These are phyloP conservation scores for Erysimum cheiranthoides DNA, from an alignment of 345 rosid species.

Conservation along the genomic window DNA sequence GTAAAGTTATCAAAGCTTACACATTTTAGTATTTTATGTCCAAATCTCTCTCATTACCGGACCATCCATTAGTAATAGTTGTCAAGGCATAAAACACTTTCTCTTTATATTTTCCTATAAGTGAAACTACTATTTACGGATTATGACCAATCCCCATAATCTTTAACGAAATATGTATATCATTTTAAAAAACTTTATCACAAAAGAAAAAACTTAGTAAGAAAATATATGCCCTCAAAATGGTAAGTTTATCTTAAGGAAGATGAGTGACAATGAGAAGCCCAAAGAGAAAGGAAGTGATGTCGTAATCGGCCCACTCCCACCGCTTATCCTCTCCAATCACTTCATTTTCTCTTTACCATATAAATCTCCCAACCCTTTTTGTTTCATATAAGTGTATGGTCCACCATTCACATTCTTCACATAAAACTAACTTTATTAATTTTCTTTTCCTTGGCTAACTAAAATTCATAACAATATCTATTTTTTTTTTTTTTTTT, in stretches of 20 bases:
- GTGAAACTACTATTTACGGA: not conserved
- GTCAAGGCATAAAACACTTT: too few species aligned
- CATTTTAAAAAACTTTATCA: too few species aligned
- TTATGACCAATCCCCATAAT: too few species aligned
- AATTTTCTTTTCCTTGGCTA: not conserved
- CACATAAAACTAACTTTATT: not conserved
- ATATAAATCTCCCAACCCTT: conserved; percentile 26
- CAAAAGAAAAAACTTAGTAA: too few species aligned
- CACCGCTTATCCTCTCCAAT: conserved; percentile 46
- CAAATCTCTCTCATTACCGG: not conserved
- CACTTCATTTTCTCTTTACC: conserved; percentile 38
- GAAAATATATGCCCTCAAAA: not conserved
- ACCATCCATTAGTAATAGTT: not conserved
- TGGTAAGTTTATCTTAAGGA: conserved; percentile 36
- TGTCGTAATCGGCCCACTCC: conserved; percentile 45
- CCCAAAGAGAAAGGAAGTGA: conserved; percentile 33
- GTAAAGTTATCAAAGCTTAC: not conserved
- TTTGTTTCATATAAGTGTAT: conserved; percentile 24
- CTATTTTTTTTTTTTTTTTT: too few species aligned
- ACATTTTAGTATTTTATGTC: not conserved
- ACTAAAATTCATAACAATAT: conserved; percentile 9
- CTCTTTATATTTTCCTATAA: too few species aligned
- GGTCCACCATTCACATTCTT: conserved; percentile 37
- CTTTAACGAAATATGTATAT: too few species aligned
- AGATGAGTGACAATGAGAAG: conserved; percentile 45